A percentile compares a stretch with the other conserved stretches of the same genome.
These are phyloP conservation scores for Microstroma glucosiphilum DNA, from an alignment of 1,284 basidiomycete genomes.

Conservation along the genomic window DNA sequence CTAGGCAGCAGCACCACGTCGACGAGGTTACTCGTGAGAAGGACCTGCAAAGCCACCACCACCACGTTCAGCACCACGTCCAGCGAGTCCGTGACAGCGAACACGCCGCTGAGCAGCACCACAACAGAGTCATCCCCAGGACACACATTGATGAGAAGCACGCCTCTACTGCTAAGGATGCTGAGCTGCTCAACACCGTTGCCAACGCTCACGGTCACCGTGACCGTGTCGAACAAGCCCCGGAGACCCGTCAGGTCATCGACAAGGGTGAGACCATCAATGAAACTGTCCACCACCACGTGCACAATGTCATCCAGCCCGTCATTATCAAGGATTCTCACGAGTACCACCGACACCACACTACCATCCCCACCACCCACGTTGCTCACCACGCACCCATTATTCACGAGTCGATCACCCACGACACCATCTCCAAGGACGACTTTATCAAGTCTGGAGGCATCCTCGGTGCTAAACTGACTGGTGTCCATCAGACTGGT, in stretches of 20 bases:
- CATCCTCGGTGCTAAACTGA: constrained; percentile 27
- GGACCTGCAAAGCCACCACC: constrained; percentile 49
- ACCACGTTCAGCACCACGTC: constrained; percentile 50
- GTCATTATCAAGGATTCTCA: constrained; percentile 49
- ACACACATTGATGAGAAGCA: constrained; percentile 45
- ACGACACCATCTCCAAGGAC: constrained; percentile 42
- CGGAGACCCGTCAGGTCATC: constrained; percentile 37
- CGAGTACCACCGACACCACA: constrained; percentile 49
- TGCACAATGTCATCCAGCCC: constrained; percentile 51
- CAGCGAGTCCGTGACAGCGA: constrained; percentile 49
- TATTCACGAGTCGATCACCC: constrained; percentile 43
- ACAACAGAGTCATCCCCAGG: constrained; percentile 35
- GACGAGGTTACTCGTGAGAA: constrained; percentile 49
- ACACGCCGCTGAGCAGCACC: constrained; percentile 41
- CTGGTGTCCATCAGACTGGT: constrained; percentile 30
- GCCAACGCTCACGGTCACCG: constrained; percentile 29
- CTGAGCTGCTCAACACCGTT: constrained; percentile 40
- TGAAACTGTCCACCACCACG: constrained; percentile 48
- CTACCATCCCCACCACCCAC: constrained; percentile 40
- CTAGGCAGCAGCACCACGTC: constrained; percentile 48
- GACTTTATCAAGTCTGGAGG: constrained; percentile 44
- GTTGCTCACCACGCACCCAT: constrained; percentile 49
- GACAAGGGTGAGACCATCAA: constrained; percentile 49
- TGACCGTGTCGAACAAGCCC: constrained; percentile 34
- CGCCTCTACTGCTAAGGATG: constrained; percentile 50